These are phyloP conservation scores for Stephanodiscus triporus DNA, from an alignment of 108 stramenopile species.

Conservation along the genomic window DNA sequence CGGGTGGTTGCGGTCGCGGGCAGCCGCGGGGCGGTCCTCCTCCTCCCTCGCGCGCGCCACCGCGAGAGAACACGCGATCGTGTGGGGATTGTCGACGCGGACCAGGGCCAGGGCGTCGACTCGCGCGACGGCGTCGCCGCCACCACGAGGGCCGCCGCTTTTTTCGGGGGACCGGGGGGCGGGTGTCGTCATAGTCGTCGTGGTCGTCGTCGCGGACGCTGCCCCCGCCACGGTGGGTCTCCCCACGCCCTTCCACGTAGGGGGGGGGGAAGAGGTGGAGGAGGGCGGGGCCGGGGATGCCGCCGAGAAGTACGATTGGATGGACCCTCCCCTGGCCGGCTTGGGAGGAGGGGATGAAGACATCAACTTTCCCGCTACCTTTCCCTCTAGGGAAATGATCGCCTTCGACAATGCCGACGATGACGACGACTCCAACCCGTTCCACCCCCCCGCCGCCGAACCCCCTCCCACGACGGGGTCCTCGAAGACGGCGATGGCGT, in stretches of 20 bases:
- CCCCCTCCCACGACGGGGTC: no score
- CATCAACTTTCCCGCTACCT: background rate
- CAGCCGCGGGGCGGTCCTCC: background rate
- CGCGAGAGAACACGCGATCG: background rate
- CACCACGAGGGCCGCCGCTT: no score
- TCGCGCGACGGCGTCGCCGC: background rate
- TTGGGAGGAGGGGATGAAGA: no score
- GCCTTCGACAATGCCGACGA: background rate
- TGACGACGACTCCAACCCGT: no score
- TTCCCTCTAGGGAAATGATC: background rate
- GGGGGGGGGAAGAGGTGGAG: no score
- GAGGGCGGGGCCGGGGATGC: background rate
- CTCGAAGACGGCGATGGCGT: no score
- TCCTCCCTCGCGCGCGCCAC: background rate
- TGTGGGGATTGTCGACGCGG: background rate
- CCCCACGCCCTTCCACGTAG: no score
- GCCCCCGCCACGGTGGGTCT: no score
- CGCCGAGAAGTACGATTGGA: background rate
- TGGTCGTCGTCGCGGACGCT: no score
- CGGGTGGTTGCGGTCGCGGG: background rate
- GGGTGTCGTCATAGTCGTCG: no score
- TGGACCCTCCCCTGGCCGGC: background rate
- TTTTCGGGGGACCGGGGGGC: no score
- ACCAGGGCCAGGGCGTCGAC: background rate
- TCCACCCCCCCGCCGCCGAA: no score